Evolutionary conservation across 2,329 filamentous ascomycete species (phyloP).

Genomic region (Exophiala spinifera): DNA sequence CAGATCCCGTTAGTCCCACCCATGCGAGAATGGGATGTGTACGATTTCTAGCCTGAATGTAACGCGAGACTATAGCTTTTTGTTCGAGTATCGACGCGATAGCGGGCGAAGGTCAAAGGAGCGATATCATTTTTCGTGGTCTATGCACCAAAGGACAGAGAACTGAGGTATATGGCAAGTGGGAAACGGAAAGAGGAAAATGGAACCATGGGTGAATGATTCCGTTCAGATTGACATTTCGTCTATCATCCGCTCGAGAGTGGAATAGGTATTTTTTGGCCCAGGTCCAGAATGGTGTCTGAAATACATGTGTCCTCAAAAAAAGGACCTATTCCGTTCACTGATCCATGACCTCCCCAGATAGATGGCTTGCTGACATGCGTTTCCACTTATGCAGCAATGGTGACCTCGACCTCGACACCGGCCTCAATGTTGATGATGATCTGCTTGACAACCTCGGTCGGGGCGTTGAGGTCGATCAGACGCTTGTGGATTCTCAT

Average conservation of each 20-base stretch:
- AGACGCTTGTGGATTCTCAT: constrained; percentile 99
- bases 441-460: constrained; percentile 65
- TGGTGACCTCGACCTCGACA: constrained; percentile 54
- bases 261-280: too few species aligned
- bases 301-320: too few species aligned
- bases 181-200: not conserved
- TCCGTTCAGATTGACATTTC: not conserved
- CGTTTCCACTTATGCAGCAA: constrained; percentile 46
- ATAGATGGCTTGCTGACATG: constrained; percentile 23
- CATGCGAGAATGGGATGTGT: constrained; percentile 69
- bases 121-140: not conserved
- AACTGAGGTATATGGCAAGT: not conserved
- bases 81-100: too few species aligned
- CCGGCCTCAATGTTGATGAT: constrained; percentile 55
- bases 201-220: not conserved
- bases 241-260: too few species aligned
- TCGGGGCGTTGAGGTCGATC: constrained; percentile 95
- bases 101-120: not conserved
- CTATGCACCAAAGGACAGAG: not conserved
- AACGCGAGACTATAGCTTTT: too few species aligned
- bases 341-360: not conserved
- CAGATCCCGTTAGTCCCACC: constrained; percentile 76
- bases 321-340: too few species aligned
- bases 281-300: too few species aligned
- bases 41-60: constrained; percentile 58